A percentile compares a stretch with the other conserved stretches of the same genome.
phyloP scores from a whole-genome alignment of 2,329 filamentous ascomycete species.

The Aspergillus chevalieri region DNA sequence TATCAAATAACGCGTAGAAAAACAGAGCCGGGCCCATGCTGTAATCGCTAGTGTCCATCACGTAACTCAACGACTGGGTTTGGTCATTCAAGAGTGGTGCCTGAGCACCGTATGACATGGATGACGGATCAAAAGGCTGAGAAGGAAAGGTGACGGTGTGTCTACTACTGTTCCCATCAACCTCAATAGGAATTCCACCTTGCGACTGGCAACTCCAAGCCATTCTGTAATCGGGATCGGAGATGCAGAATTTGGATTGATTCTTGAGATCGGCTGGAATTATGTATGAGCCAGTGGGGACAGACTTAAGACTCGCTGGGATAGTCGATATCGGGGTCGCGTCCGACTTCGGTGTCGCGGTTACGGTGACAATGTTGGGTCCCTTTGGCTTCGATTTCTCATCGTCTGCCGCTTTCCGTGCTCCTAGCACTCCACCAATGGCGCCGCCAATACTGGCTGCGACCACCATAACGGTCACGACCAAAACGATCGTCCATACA shows the following conservation, averaged over 20 bases:
- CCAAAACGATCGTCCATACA: conserved; percentile 45
- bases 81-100: conserved; percentile 43
- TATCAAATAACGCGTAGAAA: conserved; percentile 58
- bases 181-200: conserved; percentile 27
- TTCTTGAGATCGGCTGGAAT: conserved; percentile 45
- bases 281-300: conserved; percentile 46
- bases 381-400: conserved; percentile 16
- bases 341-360: conserved; percentile 45
- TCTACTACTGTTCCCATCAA: conserved; percentile 19
- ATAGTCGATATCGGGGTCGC: conserved; percentile 45
- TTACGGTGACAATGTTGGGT: conserved; percentile 40
- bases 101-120: conserved; percentile 57
- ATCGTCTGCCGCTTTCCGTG: conserved; percentile 30
- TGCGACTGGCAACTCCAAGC: conserved; percentile 47
- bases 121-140: conserved; percentile 26
- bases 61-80: conserved; percentile 47
- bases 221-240: conserved; percentile 37
- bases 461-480: conserved; percentile 43
- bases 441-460: conserved; percentile 48
- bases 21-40: conserved; percentile 57
- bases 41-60: conserved; percentile 52
- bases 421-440: conserved; percentile 49
- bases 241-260: conserved; percentile 45
- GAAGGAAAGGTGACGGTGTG: conserved; percentile 35
- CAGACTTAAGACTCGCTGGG: conserved; percentile 37